Conservation (phyloP, 2,329 filamentous ascomycete genomes). For the Tolypocladium amazonense region DNA sequence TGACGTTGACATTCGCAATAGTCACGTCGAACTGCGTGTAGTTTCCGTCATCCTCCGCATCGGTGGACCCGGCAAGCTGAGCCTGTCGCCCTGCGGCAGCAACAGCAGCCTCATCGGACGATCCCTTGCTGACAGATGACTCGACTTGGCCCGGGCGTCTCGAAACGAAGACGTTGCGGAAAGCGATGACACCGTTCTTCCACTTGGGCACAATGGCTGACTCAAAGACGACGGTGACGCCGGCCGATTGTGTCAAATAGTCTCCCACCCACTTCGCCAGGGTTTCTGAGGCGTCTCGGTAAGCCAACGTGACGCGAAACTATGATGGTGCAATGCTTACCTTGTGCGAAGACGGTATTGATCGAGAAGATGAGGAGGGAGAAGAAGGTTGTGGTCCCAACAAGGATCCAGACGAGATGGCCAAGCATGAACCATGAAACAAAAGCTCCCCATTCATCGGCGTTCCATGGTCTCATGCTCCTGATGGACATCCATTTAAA, state of each 20-base stretch:
- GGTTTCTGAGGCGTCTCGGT: conserved; percentile 52
- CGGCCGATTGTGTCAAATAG: conserved; percentile 88
- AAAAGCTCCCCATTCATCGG: conserved; percentile 92
- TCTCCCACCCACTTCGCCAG: conserved; percentile 89
- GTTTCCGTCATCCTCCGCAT: conserved; percentile 70
- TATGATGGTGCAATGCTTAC: conserved; percentile 29
- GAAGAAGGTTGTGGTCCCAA: conserved; percentile 95
- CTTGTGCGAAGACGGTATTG: conserved; percentile 94
- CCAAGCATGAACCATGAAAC: conserved; percentile 89
- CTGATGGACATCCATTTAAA: conserved; percentile 98
- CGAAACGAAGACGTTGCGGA: conserved; percentile 94
- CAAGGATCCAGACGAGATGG: conserved; percentile 88
- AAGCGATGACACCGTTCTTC: conserved; percentile 90
- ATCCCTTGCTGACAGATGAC: conserved; percentile 85
- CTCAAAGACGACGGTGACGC: conserved; percentile 90
- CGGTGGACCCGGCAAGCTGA: conserved; percentile 17
- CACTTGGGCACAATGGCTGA: conserved; percentile 95
- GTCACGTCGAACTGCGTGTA: conserved; percentile 97
- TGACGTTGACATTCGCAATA: conserved; percentile 91
- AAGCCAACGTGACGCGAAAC: not conserved
- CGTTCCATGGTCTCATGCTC: conserved; percentile 87
- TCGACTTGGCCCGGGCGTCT: conserved; percentile 72
- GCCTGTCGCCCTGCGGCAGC: conserved; percentile 61
- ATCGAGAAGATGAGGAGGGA: conserved; percentile 82
- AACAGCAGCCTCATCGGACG: conserved; percentile 74